Percentiles rank a stretch among this genome's conserved stretches.
These are phyloP conservation scores for Geoglossum glabrum DNA, from an alignment of 495 filamentous ascomycete genomes.

Conservation along the genomic window DNA sequence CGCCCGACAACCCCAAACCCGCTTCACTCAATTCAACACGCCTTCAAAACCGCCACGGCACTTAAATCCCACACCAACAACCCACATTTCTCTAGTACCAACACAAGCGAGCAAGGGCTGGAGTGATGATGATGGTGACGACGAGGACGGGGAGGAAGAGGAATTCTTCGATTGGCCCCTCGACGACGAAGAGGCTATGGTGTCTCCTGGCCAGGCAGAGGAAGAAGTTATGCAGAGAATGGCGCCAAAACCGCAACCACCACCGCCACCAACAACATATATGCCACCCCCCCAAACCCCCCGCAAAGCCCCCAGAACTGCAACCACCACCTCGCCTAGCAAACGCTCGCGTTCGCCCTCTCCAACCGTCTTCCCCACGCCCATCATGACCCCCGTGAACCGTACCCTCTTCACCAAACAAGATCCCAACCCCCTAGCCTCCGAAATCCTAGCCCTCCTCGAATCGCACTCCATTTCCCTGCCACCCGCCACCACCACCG, in stretches of 20 bases:
- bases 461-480: constrained; percentile 26
- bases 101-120: background rate
- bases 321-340: constrained; percentile 26
- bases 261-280: background rate
- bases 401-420: background rate
- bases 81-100: background rate
- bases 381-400: background rate
- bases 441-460: constrained; percentile 30
- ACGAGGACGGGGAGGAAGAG: constrained; percentile 17
- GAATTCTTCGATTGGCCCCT: constrained; percentile 25
- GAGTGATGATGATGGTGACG: background rate
- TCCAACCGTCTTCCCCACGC: background rate
- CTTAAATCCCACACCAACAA: background rate
- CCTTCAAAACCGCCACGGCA: background rate
- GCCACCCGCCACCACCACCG: constrained; percentile 19
- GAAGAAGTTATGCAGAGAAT: constrained; percentile 4
- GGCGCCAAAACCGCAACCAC: background rate
- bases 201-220: too few relatives aligned
- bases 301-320: constrained; percentile 20
- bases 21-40: background rate
- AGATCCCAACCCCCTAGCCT: constrained; percentile 18
- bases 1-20: background rate
- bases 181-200: constrained; percentile 19
- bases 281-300: constrained; percentile 23
- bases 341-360: constrained; percentile 25